Evolutionary conservation across 331 rosid genomes (phyloP).

Genomic region (Rosa hybrid): DNA sequence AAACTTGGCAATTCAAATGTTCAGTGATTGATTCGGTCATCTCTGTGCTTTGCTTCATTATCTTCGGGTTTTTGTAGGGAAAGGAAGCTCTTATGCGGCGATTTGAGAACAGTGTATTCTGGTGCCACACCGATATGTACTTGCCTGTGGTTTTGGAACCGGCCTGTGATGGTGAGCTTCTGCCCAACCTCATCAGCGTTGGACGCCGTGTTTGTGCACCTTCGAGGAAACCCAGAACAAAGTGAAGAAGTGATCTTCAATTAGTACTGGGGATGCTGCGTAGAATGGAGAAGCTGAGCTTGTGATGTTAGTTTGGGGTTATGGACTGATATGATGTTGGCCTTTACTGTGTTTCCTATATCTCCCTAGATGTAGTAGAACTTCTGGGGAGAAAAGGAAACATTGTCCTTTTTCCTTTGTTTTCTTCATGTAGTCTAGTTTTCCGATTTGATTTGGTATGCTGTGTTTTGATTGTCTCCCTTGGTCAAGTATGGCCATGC

Average conservation of each 20-base stretch:
- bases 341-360: not conserved
- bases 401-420: not conserved
- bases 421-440: not conserved
- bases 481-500: not conserved
- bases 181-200: not conserved
- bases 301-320: not conserved
- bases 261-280: not conserved
- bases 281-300: constrained; percentile 1
- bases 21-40: not conserved
- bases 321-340: not conserved
- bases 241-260: not conserved
- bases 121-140: constrained; percentile 28
- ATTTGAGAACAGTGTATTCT: constrained; percentile 33
- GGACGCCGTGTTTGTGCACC: constrained; percentile 20
- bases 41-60: not conserved
- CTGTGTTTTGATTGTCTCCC: constrained; percentile 30
- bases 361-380: not conserved
- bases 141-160: constrained; percentile 31
- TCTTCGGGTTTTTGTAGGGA: constrained; percentile 31
- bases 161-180: not conserved
- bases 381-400: not conserved
- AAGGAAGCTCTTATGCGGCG: not conserved
- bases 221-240: not conserved
- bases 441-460: not conserved
- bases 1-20: not conserved